These are phyloP conservation scores for Talaromyces funiculosus DNA, from an alignment of 2,329 filamentous ascomycete genomes.

Conservation along the genomic window DNA sequence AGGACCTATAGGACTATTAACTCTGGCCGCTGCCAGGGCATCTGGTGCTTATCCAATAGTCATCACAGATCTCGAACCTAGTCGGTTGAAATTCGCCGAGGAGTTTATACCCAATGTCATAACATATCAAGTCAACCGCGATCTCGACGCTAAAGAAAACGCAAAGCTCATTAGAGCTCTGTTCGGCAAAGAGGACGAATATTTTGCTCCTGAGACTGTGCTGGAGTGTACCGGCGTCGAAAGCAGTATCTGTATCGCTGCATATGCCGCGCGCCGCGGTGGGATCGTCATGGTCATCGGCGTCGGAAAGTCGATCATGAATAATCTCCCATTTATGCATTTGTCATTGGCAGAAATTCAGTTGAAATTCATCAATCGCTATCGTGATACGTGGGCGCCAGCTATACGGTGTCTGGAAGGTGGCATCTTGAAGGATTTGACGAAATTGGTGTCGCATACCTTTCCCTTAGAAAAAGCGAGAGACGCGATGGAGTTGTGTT, in stretches of 20 bases:
- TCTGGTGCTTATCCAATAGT: constrained; percentile 60
- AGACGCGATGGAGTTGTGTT: constrained; percentile 50
- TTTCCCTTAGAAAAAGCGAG: constrained; percentile 58
- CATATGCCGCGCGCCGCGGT: constrained; percentile 52
- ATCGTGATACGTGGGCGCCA: constrained; percentile 63
- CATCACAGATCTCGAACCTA: constrained; percentile 57
- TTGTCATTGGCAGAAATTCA: constrained; percentile 60
- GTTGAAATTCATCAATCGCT: constrained; percentile 65
- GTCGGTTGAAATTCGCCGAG: constrained; percentile 53
- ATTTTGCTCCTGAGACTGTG: constrained; percentile 53
- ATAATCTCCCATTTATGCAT: constrained; percentile 64
- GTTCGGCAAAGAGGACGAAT: constrained; percentile 49
- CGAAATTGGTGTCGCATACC: constrained; percentile 57
- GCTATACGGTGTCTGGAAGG: constrained; percentile 58
- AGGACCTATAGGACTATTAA: constrained; percentile 58
- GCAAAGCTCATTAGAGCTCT: constrained; percentile 49
- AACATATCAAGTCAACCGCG: constrained; percentile 50
- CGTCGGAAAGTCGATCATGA: constrained; percentile 57
- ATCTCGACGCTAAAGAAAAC: constrained; percentile 45
- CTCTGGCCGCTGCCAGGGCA: constrained; percentile 53
- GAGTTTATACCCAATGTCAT: constrained; percentile 50
- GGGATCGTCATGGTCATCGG: constrained; percentile 61
- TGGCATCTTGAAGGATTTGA: constrained; percentile 53
- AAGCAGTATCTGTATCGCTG: constrained; percentile 56
- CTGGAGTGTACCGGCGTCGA: constrained; percentile 64